phyloP scores from a whole-genome alignment of 139 green algal genomes.

The Penium margaritaceum region DNA sequence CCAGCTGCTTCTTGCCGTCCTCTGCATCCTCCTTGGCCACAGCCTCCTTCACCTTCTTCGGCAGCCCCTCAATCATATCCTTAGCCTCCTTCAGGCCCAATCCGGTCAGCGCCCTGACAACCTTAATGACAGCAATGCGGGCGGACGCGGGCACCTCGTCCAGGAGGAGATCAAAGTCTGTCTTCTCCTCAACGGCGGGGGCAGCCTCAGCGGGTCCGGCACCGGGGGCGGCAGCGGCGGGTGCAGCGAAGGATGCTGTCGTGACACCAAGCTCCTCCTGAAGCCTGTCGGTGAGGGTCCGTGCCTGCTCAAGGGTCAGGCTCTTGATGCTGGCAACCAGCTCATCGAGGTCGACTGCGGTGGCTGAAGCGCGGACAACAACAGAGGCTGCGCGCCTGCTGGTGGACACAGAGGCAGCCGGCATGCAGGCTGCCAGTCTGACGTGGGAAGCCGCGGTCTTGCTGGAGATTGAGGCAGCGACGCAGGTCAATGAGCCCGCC shows the following conservation, averaged over 20 bases:
- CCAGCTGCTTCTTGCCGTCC: constrained; percentile 30
- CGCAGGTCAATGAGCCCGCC: too few species aligned
- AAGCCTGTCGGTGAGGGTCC: constrained; percentile 25
- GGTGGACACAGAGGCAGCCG: too few species aligned
- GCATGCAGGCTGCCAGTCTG: too few species aligned
- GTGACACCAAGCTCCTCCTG: constrained; percentile 33
- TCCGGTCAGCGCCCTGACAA: constrained; percentile 44
- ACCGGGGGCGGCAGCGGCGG: neutral
- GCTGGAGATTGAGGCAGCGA: too few species aligned
- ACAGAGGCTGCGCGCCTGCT: too few species aligned
- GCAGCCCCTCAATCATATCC: constrained; percentile 57
- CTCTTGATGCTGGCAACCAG: constrained; percentile 24
- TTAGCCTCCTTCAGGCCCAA: constrained; percentile 64
- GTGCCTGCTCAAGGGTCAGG: constrained; percentile 12
- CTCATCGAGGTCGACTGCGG: constrained; percentile 8
- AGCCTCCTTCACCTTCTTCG: constrained; percentile 55
- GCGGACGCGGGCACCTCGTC: constrained; percentile 25
- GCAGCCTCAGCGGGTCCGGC: constrained; percentile 10
- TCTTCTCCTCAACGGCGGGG: constrained; percentile 33
- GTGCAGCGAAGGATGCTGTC: constrained; percentile 7
- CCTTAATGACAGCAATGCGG: constrained; percentile 38
- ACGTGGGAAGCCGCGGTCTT: too few species aligned
- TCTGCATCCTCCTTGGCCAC: constrained; percentile 47
- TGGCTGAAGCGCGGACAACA: too few species aligned
- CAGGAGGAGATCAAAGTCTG: constrained; percentile 37